Base-by-base conservation (phyloP, 2,329 filamentous ascomycete species). In the Penicillium sp. region DNA sequence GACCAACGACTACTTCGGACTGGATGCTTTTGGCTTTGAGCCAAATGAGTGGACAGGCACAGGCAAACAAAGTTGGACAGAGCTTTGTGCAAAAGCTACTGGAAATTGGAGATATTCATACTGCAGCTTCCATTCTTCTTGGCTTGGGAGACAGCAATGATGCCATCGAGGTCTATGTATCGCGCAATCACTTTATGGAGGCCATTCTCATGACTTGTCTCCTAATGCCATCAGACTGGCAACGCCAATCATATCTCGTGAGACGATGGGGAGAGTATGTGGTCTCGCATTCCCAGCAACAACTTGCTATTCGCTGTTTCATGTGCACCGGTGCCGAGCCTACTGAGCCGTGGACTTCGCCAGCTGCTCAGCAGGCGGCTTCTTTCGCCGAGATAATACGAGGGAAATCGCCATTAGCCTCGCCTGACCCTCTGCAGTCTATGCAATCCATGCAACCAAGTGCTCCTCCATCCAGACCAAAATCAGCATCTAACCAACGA, bases 1-100 rank as follows among this genome's bases (percentile, higher is more conserved):
- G 93, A 64, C 89, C 90, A n/a, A 93, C 95, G 84, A 93, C 91
- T 10, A 91, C 90, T 2, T 90, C 91, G 0, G 95, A 98, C 74
- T 99, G 95, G 95, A 97, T 99, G 91, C 78, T 98, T 57, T 79
- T 99, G 35, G 93, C 95, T 11, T 77, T 99, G 51, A 96, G 91
- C 69, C 90, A 91, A 42, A 96, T 98, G 76, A 91, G 90, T 51
- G 84, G 87, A 3, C 81, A 86, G 59, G 82, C 86, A 37, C 91
- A 91, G 1, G 90, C 96, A 67, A 93, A 96, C 71, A 96, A 96
- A 72, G 86, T 98, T 16, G 92, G 91, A 1, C 89, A 93, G 56
- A 88, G 91, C 3, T 96, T 96, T 65, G 91, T 96, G 1, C 93
- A 96, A 73, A 87, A 92, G 49, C 81, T 99, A 1, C 82, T 99